Evolutionary conservation across 306 rosid genomes (phyloP).

Genomic region (Benincasa hispida): DNA sequence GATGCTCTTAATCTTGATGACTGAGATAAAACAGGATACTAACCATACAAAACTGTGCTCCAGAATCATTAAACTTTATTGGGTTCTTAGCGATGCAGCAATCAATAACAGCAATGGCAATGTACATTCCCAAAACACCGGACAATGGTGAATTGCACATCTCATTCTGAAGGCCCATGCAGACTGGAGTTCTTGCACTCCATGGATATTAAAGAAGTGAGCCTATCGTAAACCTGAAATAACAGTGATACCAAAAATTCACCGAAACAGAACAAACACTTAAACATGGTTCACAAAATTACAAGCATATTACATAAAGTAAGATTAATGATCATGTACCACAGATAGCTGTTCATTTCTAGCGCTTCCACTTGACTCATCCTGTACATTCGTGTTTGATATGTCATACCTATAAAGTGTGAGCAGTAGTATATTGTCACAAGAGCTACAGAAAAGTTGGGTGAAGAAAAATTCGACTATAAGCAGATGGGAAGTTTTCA

Average conservation of each 20-base stretch:
- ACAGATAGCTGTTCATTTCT: constrained; percentile 38
- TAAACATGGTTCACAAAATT: neutral
- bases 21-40: neutral
- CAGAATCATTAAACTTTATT: neutral
- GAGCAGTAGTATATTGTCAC: neutral
- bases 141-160: neutral
- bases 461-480: neutral
- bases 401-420: constrained; percentile 54
- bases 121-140: neutral
- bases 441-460: neutral
- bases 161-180: constrained; percentile 36
- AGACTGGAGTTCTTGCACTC: constrained; percentile 66
- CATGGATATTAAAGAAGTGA: constrained; percentile 67
- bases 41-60: neutral
- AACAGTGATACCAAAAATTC: neutral
- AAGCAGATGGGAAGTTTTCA: neutral
- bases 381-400: constrained; percentile 20
- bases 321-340: constrained; percentile 24
- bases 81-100: neutral
- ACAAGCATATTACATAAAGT: neutral
- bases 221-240: constrained; percentile 58
- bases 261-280: neutral
- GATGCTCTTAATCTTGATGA: neutral
- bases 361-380: constrained; percentile 19
- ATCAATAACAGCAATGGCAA: neutral